Evolutionary conservation across 306 rosid species (phyloP).

Genomic region (Cyclanthera cordifolia): DNA sequence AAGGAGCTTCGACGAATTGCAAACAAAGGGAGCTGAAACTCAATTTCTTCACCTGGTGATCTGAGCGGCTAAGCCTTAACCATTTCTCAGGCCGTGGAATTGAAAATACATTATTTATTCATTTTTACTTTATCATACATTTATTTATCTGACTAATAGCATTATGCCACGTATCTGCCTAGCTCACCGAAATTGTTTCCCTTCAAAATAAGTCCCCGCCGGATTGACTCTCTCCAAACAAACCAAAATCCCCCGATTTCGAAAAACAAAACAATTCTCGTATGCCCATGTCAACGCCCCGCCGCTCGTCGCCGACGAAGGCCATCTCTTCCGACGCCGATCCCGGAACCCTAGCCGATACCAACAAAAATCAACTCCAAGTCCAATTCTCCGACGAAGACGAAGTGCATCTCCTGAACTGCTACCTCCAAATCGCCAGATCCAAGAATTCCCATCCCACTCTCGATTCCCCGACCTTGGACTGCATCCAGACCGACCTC

Average conservation of each 20-base stretch:
- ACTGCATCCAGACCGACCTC: slow-evolving; percentile 2
- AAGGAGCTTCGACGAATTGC: neutral
- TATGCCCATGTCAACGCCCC: slow-evolving; percentile 9
- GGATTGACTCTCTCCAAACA: no score
- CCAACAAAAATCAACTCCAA: neutral
- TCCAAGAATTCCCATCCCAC: slow-evolving; percentile 5
- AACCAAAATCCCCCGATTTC: no score
- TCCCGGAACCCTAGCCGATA: neutral
- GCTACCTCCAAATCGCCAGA: slow-evolving; percentile 10
- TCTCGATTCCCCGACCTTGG: slow-evolving; percentile 11
- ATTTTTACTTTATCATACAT: no score
- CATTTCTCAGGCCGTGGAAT: neutral
- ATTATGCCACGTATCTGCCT: no score
- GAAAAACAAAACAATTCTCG: no score
- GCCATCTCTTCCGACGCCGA: neutral
- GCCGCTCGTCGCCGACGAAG: neutral
- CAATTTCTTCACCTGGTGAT: neutral
- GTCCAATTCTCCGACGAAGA: slow-evolving; percentile 17
- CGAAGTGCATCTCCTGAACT: slow-evolving; percentile 15
- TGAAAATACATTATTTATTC: no score
- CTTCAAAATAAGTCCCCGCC: no score
- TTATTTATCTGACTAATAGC: no score
- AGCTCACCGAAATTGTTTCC: no score
- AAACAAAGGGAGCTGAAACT: neutral
- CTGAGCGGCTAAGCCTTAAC: neutral